Evolutionary conservation across 805 yeast species (phyloP), one percentile per base, ranked within the genome.

Genomic region (Saccharomycopsis sp.): DNA sequence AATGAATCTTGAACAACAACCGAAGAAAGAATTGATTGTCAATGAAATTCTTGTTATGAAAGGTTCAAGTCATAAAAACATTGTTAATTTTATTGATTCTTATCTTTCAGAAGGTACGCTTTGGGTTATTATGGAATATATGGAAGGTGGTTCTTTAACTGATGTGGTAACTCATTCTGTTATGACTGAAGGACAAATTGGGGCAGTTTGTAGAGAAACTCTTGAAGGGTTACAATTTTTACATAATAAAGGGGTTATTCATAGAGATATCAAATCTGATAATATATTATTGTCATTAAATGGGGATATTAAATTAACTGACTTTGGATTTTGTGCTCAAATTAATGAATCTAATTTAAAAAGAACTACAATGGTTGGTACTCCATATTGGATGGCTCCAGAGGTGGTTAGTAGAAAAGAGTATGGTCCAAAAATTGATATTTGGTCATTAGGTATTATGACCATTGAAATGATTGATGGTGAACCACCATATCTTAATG

Each of bases 341-440:
- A 70, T 83, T 46, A 83, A 80, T 29, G 94, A 81, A 50, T 70
- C 73, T 38, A 82, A 83, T 49, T 66, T 82, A 41, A 88, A 89
- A 59, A 76, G 98, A 57, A 87, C 95, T 2, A 92, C 98, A 4
- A 85, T 92, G 95, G 98, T 92, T 14, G 98, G 98, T 12, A 92
- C 98, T 0, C 98, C 98, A 8, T 92, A 92, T 59, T 92, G 98
- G 98, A 92, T 92, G 98, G 98, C 98, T 0, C 98, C 98, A 1
- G 98, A 92, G 59, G 96, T 92, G 40, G 96, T 92, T 21, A 76
- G 88, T n/a, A 74, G 94, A 51, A 88, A 88, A 58, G 96, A 88
- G 55, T 92, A 92, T 57, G 97, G 94, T 20, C 94, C 95, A 34
- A 88, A 92, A 58, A 95, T 92, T 35, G 98, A 92, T 62, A 79